Conservation (phyloP, 495 filamentous ascomycete genomes). For the Penicillium taxi region DNA sequence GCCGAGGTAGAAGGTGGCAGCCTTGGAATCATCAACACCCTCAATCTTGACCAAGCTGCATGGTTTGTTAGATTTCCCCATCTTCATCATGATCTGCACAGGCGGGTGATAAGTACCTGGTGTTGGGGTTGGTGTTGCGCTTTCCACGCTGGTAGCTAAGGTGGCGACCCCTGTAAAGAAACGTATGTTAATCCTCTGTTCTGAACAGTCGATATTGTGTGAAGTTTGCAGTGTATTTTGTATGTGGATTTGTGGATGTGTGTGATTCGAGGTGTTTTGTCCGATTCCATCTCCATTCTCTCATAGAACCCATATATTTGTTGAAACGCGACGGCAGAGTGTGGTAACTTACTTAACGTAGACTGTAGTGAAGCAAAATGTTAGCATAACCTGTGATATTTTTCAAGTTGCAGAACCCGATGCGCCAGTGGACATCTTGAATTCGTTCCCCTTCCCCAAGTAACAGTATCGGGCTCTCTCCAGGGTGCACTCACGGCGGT, state of each 20-base stretch:
- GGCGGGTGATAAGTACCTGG: constrained; percentile 38
- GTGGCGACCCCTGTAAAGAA: constrained; percentile 69
- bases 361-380: constrained; percentile 46
- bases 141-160: constrained; percentile 88
- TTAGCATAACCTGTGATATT: constrained; percentile 27
- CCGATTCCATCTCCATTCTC: constrained; percentile 6
- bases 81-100: constrained; percentile 8
- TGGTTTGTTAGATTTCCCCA: constrained; percentile 24
- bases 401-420: constrained; percentile 6
- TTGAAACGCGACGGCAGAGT: constrained; percentile 16
- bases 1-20: constrained; percentile 85
- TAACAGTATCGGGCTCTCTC: constrained; percentile 6
- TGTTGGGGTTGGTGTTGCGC: constrained; percentile 76
- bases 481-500: constrained; percentile 62
- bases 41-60: constrained; percentile 85
- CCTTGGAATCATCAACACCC: constrained; percentile 80
- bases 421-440: constrained; percentile 9
- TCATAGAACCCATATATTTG: constrained; percentile 8
- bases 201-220: constrained; percentile 8
- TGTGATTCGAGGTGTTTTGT: neutral
- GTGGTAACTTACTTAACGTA: constrained; percentile 79
- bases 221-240: too few species aligned
- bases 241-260: constrained; percentile 1
- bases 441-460: too few species aligned
- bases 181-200: constrained; percentile 30